Base-by-base conservation (phyloP, 805 yeast genomes). In the Yueomyces sinensis region DNA sequence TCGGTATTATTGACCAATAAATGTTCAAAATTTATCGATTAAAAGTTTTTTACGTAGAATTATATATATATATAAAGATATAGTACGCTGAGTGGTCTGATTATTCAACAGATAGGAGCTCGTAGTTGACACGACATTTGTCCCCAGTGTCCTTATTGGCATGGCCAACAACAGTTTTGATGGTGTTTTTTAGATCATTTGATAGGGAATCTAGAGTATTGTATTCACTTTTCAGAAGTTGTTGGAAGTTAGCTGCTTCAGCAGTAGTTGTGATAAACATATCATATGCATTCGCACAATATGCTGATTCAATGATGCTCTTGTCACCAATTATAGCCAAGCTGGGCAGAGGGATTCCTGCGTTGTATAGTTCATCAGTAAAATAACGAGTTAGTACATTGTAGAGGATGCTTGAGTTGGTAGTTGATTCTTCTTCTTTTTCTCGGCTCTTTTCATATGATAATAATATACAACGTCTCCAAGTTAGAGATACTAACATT, bases 381-480 rank as follows among this genome's bases (percentile, higher is more conserved):
- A 62, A 62, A 28, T 39, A 56, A 27, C 44, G 41, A 9, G 52
- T 40, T n/a, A 70, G 42, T 0, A 81, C 71, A 35, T 59, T 56
- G 50, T 53, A 74, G 11, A 74, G 49, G 0, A 59, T 50, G n/a
- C n/a, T n/a, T n/a, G n/a, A n/a, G n/a, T n/a, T n/a, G n/a, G n/a
- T n/a, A n/a, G n/a, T n/a, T 36, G 47, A 59, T 27, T 66, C 70
- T 32, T 65, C 70, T 2, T 66, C 52, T 33, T 63, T 57, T 32
- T 52, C 55, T 7, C 11, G 24, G 36, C 62, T 56, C 5, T 49
- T 40, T 78, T 82, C 73, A 41, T 71, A 63, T 41, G 77, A 80
- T 40, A 44, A 53, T 32, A 60, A 55, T 17, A 81, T 54, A 31
- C 78, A 61, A 41, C 86, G 61, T 42, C 70, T 63, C 84, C 87